Evolutionary conservation across 306 rosid genomes (phyloP).

Genomic region (Citrullus amarus): DNA sequence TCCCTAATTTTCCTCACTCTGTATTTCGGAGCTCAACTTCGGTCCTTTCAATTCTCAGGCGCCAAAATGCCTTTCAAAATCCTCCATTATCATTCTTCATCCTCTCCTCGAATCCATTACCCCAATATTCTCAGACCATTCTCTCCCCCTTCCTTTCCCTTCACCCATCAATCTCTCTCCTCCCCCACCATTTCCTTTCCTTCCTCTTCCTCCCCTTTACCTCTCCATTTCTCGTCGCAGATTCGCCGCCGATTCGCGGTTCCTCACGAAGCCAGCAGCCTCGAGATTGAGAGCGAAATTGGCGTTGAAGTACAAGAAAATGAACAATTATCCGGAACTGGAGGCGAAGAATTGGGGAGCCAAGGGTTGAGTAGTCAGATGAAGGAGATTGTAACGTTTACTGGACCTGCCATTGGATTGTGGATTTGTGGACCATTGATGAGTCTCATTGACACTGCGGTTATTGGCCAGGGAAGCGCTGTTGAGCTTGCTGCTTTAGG

Average conservation of each 20-base stretch:
- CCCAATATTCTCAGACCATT: neutral
- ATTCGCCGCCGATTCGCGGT: neutral
- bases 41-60: neutral
- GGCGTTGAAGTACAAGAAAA: neutral
- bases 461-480: conserved; percentile 85
- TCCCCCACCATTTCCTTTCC: neutral
- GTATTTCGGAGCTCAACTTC: neutral
- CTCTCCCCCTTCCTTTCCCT: neutral
- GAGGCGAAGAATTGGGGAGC: conserved; percentile 24
- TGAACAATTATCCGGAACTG: conserved; percentile 4
- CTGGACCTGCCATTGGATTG: conserved; percentile 76
- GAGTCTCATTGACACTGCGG: conserved; percentile 84
- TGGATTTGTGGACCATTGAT: conserved; percentile 80
- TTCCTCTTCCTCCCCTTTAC: neutral
- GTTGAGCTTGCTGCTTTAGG: conserved; percentile 93
- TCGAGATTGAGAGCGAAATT: conserved; percentile 5
- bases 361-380: conserved; percentile 53
- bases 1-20: neutral
- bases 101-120: neutral
- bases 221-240: neutral
- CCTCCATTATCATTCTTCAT: neutral
- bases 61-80: neutral
- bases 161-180: neutral
- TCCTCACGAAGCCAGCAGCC: neutral
- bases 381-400: conserved; percentile 53